Percentiles rank a stretch among this genome's conserved stretches.
phyloP scores from a whole-genome alignment of 768 basidiomycete species.

The Hericium alpestre region DNA sequence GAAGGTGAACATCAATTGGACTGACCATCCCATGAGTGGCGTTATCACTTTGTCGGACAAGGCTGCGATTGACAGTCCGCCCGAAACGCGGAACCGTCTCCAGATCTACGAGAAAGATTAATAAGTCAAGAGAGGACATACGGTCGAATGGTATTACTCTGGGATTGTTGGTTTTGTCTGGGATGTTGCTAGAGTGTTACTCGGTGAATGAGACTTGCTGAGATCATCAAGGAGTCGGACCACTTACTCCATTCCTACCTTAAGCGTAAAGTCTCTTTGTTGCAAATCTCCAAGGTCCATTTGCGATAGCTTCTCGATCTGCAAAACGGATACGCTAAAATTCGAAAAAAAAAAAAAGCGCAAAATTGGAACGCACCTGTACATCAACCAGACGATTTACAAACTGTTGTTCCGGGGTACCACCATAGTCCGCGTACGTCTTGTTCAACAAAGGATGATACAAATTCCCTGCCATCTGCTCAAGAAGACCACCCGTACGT shows the following conservation, averaged over 20 bases:
- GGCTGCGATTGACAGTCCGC: neutral
- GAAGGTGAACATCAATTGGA: neutral
- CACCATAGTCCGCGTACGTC: neutral
- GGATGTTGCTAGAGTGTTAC: neutral
- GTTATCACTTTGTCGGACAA: neutral
- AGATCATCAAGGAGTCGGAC: neutral
- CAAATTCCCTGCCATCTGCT: slow-evolving; percentile 1
- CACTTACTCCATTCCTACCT: neutral
- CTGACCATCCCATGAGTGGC: slow-evolving; percentile 2
- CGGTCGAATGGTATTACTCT: neutral
- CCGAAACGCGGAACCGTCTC: slow-evolving; percentile 2
- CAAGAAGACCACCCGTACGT: neutral
- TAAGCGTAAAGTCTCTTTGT: neutral
- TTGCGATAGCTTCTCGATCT: neutral
- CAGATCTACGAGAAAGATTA: neutral
- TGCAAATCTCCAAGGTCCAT: neutral
- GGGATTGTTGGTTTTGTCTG: neutral
- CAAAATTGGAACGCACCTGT: neutral
- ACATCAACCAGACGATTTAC: neutral
- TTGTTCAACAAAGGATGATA: neutral
- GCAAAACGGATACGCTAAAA: neutral
- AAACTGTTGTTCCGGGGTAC: slow-evolving; percentile 1
- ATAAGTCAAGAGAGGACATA: too few relatives aligned
- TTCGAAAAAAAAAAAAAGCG: neutral
- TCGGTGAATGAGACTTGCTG: too few relatives aligned